These are phyloP conservation scores for Mycena sp. DNA, from an alignment of 1,284 basidiomycete species.

Conservation along the genomic window DNA sequence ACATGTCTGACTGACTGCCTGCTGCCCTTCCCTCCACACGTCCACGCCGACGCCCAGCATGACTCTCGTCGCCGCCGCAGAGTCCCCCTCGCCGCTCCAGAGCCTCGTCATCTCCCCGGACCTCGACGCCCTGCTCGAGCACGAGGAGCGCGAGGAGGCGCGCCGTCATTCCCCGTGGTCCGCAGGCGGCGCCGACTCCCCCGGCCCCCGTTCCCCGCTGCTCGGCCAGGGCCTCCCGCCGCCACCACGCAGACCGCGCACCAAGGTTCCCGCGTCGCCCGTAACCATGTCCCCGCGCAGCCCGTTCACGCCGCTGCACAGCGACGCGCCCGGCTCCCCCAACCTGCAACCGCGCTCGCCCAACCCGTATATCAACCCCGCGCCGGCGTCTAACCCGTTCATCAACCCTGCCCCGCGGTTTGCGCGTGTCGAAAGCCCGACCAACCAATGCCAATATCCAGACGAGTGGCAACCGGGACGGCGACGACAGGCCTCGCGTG, in stretches of 20 bases:
- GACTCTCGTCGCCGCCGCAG: background rate
- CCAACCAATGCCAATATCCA: background rate
- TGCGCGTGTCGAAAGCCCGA: no score
- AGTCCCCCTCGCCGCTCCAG: background rate
- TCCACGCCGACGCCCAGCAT: background rate
- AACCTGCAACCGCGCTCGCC: slow-evolving; percentile 31
- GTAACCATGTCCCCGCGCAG: slow-evolving; percentile 12
- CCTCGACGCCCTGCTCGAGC: slow-evolving; percentile 68
- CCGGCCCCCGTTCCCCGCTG: background rate
- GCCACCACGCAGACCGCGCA: slow-evolving; percentile 27
- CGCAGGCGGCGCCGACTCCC: slow-evolving; percentile 33
- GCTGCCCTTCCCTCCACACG: no score
- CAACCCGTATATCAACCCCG: slow-evolving; percentile 60
- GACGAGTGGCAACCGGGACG: background rate
- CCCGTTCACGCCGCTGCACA: background rate
- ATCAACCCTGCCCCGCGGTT: no score
- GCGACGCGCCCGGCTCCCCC: background rate
- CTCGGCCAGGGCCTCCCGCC: slow-evolving; percentile 28
- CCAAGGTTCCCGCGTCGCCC: slow-evolving; percentile 3
- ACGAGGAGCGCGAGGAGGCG: slow-evolving; percentile 67
- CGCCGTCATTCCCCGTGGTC: no score
- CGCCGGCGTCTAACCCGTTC: slow-evolving; percentile 51
- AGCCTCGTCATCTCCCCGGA: slow-evolving; percentile 65
- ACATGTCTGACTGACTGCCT: no score
- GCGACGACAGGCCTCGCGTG: background rate